These are phyloP conservation scores for Grosmannia serpens DNA, from an alignment of 2,329 filamentous ascomycete species.

Conservation along the genomic window DNA sequence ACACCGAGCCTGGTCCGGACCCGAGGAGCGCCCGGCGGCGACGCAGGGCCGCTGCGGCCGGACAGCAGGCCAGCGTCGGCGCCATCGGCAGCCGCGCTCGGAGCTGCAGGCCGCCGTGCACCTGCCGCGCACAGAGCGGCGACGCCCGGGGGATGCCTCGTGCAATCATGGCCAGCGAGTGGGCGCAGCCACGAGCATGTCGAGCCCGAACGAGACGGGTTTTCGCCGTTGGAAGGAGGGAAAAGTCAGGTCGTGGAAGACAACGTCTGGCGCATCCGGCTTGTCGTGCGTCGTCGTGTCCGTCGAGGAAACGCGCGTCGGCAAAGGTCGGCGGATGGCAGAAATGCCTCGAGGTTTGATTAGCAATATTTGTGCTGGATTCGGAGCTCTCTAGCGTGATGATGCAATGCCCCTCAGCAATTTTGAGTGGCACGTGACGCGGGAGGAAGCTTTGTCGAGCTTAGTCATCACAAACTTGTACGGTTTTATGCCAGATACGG, in stretches of 20 bases:
- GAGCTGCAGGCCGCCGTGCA: background rate
- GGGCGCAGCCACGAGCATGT: background rate
- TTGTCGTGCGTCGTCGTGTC: background rate
- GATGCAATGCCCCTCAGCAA: conserved; percentile 10
- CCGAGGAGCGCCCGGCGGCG: background rate
- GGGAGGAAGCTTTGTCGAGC: too few species aligned
- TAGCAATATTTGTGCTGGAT: too few species aligned
- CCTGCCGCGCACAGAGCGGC: conserved; percentile 7
- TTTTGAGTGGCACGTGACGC: conserved; percentile 6
- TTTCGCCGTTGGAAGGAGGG: background rate
- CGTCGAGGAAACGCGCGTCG: too few species aligned
- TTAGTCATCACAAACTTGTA: too few species aligned
- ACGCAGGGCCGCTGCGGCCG: background rate
- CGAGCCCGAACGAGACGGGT: background rate
- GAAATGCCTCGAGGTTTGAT: too few species aligned
- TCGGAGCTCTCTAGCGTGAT: conserved; percentile 3
- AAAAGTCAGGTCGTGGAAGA: background rate
- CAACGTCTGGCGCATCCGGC: background rate
- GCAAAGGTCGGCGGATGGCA: too few species aligned
- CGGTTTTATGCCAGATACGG: too few species aligned
- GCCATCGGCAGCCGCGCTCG: background rate
- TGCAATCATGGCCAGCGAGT: conserved; percentile 6
- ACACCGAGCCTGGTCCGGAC: background rate
- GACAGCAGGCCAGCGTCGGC: background rate
- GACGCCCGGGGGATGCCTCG: conserved; percentile 10